Evolutionary conservation across 2,329 filamentous ascomycete species (phyloP), one percentile per base, ranked within the genome.

Genomic region (Aspergillus flavus): DNA sequence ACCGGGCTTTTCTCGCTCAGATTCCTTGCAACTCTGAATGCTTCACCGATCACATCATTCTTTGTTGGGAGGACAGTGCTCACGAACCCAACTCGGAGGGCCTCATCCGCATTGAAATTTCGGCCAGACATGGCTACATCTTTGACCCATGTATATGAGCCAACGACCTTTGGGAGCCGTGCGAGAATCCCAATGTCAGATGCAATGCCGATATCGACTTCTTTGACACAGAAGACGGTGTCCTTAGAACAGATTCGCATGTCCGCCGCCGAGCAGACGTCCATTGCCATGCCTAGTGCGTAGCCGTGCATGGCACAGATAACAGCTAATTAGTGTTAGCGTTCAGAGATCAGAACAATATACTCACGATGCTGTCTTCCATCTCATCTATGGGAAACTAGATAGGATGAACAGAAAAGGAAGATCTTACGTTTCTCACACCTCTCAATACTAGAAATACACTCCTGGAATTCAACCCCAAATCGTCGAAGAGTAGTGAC

Each of bases 311-410:
- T 43, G 3, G 41, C 41, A 43, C 41, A 43, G 10, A 43, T 43
- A 21, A 43, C 41, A n/a, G 41, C 41, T 43, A n/a, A 9, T 9
- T n/a, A 1, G 4, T 21, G 19, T 43, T 3, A 43, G 41, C 41
- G n/a, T 9, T 43, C 11, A 34, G 30, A 30, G 30, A 34, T 11
- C 11, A 12, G 32, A 34, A 34, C 4, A 5, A 11, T 11, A 6
- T 12, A 9, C 11, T 34, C 11, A 3, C 3, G 1, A 4, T 12
- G 10, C 1, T 11, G 10, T 1, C 32, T 34, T 34, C 32, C 0
- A 34, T 0, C 11, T 11, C 6, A 4, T 36, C 12, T 16, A 6
- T 14, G 12, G 34, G 14, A 16, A 7, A 16, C 34, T 36, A 21
- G n/a, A 2, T 21, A 6, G 4, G 16, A 21, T 43, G 2, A 43